These are phyloP conservation scores for Termitomyces titanicus DNA, from an alignment of 768 basidiomycete genomes.

Conservation along the genomic window DNA sequence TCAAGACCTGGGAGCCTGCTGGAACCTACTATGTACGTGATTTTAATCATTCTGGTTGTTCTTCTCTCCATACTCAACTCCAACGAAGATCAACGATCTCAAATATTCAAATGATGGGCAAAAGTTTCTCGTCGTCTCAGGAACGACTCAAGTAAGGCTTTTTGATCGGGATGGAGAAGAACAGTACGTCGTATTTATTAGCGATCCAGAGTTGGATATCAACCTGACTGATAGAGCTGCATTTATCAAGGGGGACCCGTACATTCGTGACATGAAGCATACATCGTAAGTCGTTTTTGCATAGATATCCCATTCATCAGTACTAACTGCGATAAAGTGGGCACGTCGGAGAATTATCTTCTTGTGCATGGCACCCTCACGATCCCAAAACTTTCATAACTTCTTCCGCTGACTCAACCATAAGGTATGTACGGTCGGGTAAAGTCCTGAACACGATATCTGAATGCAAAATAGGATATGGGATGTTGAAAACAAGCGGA, in stretches of 20 bases:
- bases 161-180: slow-evolving; percentile 94
- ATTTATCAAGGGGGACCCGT: slow-evolving; percentile 93
- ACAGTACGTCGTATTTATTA: slow-evolving; percentile 52
- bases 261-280: slow-evolving; percentile 98
- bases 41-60: slow-evolving; percentile 8
- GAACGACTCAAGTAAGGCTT: slow-evolving; percentile 82
- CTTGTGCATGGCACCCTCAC: slow-evolving; percentile 92
- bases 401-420: slow-evolving; percentile 91
- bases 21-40: slow-evolving; percentile 82
- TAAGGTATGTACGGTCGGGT: slow-evolving; percentile 53
- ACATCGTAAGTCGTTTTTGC: slow-evolving; percentile 67
- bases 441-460: background rate
- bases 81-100: slow-evolving; percentile 76
- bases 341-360: slow-evolving; percentile 88
- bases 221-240: slow-evolving; percentile 62
- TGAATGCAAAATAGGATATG: slow-evolving; percentile 63
- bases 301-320: background rate
- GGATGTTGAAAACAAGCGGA: slow-evolving; percentile 89
- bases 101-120: slow-evolving; percentile 88
- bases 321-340: slow-evolving; percentile 49
- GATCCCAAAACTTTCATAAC: slow-evolving; percentile 85
- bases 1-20: slow-evolving; percentile 94
- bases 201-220: slow-evolving; percentile 28
- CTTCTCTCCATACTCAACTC: background rate
- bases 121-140: slow-evolving; percentile 83